Percentiles rank a stretch among this genome's conserved stretches.
phyloP scores from a whole-genome alignment of 2,329 filamentous ascomycete genomes.

The Didymellaceae sp. region DNA sequence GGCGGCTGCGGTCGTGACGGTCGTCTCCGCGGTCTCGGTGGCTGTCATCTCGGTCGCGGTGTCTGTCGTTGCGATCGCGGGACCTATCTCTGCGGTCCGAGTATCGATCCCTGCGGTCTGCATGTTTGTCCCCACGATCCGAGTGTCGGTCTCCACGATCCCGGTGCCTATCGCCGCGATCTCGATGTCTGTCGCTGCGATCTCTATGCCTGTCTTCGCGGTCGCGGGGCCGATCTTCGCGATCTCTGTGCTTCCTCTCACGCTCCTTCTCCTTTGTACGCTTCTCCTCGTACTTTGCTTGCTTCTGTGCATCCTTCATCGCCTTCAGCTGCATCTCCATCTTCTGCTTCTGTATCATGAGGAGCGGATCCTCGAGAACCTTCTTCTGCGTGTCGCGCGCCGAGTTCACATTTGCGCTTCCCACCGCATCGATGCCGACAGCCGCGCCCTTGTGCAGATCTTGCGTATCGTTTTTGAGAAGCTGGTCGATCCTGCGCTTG shows the following conservation, averaged over 20 bases:
- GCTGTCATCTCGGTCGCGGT: constrained; percentile 18
- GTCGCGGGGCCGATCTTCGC: constrained; percentile 14
- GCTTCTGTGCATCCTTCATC: constrained; percentile 60
- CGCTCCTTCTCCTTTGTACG: constrained; percentile 45
- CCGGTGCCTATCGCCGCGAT: background rate
- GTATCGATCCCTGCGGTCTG: background rate
- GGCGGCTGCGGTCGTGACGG: constrained; percentile 34
- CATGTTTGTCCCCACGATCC: background rate
- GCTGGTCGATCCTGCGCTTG: constrained; percentile 86
- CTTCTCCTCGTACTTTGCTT: constrained; percentile 47
- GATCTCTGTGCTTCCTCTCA: constrained; percentile 57
- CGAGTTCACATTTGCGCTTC: constrained; percentile 69
- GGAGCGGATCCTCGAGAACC: constrained; percentile 85
- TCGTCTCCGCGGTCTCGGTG: background rate
- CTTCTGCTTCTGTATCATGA: constrained; percentile 93
- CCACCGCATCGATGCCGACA: constrained; percentile 57
- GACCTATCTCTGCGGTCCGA: background rate
- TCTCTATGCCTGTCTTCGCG: background rate
- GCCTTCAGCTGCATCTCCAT: constrained; percentile 65
- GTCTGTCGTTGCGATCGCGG: constrained; percentile 16
- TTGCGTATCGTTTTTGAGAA: constrained; percentile 82
- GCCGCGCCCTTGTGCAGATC: constrained; percentile 69
- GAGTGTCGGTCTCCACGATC: background rate
- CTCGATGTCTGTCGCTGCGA: background rate
- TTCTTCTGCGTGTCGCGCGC: constrained; percentile 83